Evolutionary conservation across 352 stramenopile genomes (phyloP).

Genomic region (Phytophthora cryptogea): DNA sequence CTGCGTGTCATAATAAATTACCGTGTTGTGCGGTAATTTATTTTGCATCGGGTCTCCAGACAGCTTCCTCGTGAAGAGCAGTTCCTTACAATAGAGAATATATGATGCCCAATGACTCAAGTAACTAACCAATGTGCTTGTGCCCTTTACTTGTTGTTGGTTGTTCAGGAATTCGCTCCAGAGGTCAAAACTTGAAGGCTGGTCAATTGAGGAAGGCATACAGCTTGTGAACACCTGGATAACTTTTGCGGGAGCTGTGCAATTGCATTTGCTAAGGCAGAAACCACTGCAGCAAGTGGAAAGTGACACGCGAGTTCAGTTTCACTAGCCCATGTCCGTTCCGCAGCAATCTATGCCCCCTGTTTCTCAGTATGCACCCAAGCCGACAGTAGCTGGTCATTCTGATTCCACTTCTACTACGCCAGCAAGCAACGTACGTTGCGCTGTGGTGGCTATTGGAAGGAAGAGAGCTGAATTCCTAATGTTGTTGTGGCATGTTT

Average conservation of each 20-base stretch:
- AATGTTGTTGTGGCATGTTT: slow-evolving; percentile 4
- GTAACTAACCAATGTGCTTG: slow-evolving; percentile 18
- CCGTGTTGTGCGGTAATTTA: slow-evolving; percentile 33
- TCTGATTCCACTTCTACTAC: slow-evolving; percentile 42
- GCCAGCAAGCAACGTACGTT: slow-evolving; percentile 35
- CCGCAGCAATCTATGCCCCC: slow-evolving; percentile 74
- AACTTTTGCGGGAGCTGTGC: slow-evolving; percentile 4
- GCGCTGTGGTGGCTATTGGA: not conserved
- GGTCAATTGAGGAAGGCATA: not conserved
- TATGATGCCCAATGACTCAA: slow-evolving; percentile 1
- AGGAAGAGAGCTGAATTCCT: slow-evolving; percentile 1
- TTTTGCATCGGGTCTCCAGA: not conserved
- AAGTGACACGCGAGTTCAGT: slow-evolving; percentile 10
- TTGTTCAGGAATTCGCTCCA: slow-evolving; percentile 17
- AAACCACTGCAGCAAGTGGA: slow-evolving; percentile 2
- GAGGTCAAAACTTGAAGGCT: slow-evolving; percentile 6
- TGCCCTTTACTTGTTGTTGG: slow-evolving; percentile 3
- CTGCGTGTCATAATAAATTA: slow-evolving; percentile 37
- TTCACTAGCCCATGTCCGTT: slow-evolving; percentile 54
- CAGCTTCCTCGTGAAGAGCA: not conserved
- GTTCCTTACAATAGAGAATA: slow-evolving; percentile 13
- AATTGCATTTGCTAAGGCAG: slow-evolving; percentile 14
- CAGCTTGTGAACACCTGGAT: slow-evolving; percentile 8
- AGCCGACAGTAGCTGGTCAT: slow-evolving; percentile 39
- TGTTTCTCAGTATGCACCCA: slow-evolving; percentile 73